Evolutionary conservation across 805 yeast species (phyloP).

Genomic region (Sugiyamaella boreocaroliniensis): DNA sequence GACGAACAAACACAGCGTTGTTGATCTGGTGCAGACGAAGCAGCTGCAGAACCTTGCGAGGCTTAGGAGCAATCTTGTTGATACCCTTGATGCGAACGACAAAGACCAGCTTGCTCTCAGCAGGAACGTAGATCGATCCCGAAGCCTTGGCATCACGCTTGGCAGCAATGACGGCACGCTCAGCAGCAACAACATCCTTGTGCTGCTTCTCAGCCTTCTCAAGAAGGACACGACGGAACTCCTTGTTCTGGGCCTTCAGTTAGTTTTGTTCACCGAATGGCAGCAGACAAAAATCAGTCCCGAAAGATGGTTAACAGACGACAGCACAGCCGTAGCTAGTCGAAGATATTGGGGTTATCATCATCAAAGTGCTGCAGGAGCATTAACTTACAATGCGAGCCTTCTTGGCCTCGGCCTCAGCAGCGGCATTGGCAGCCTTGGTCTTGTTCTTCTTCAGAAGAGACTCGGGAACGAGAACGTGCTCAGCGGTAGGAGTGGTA

Average conservation of each 20-base stretch:
- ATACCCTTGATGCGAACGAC: slow-evolving; percentile 99
- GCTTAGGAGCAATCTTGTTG: slow-evolving; percentile 81
- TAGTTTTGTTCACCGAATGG: neutral
- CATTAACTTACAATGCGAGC: slow-evolving; percentile 6
- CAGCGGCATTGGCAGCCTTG: slow-evolving; percentile 41
- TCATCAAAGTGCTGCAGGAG: slow-evolving; percentile 23
- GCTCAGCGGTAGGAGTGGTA: slow-evolving; percentile 35
- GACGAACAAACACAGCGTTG: slow-evolving; percentile 72
- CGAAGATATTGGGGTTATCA: slow-evolving; percentile 50
- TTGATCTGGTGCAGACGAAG: slow-evolving; percentile 73
- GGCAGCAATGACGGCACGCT: slow-evolving; percentile 73
- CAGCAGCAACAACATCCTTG: slow-evolving; percentile 87
- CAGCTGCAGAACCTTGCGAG: slow-evolving; percentile 73
- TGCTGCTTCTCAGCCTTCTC: slow-evolving; percentile 95
- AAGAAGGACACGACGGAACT: slow-evolving; percentile 49
- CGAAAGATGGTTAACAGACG: slow-evolving; percentile 81
- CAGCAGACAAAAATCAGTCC: slow-evolving; percentile 50
- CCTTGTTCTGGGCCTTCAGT: slow-evolving; percentile 7
- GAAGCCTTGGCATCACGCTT: slow-evolving; percentile 91
- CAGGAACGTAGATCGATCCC: slow-evolving; percentile 89
- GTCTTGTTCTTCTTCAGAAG: slow-evolving; percentile 52
- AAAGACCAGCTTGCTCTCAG: slow-evolving; percentile 89
- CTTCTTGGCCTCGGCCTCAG: slow-evolving; percentile 14
- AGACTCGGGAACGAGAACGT: slow-evolving; percentile 44
- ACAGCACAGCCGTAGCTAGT: slow-evolving; percentile 69